Evolutionary conservation across 768 basidiomycete genomes (phyloP), one percentile per base, ranked within the genome.

Genomic region (Xanthoconium purpureum): DNA sequence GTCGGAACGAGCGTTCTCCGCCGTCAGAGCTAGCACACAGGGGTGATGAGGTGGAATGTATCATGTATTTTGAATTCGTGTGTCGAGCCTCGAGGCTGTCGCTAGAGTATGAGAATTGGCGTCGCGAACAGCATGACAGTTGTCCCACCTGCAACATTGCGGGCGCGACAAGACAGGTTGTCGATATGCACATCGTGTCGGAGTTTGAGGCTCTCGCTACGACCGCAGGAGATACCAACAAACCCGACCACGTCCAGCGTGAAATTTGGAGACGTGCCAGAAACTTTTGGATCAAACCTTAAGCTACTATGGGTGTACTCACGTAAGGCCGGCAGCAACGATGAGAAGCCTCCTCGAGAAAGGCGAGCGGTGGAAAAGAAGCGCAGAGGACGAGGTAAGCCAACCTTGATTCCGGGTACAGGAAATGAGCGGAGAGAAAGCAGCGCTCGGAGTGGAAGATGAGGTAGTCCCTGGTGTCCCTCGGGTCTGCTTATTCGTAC

Each of bases 401-500:
- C 42, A 18, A 53, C 12, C 14, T 38, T 55, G 37, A 47, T 49
- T 54, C 47, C 13, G 50, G 30, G 42, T 47, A 15, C 15, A 35
- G 33, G 28, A 52, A 35, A 45, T 15, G 50, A 38, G 33, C 30
- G 35, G 33, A 30, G 47, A 20, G 47, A 24, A 37, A 30, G 42
- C 1, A 15, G 33, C 18, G 39, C 20, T 12, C 44, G 24, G 24
- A 24, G 44, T 43, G 29, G n/a, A 20, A 38, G 38, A 24, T 13
- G 12, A n/a, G 38, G 32, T n/a, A 42, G 35, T 47, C 11, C n/a
- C 20, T 57, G 35, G 47, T 58, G 45, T 49, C 59, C 60, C 68
- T 66, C 62, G 68, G 64, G 63, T 52, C 65, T 62, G 58, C 57
- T 50, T 60, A 47, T 44, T 55, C 52, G 42, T 39, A 9, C 63